Base-by-base conservation (phyloP, 1,139 yeast species). In the Fermentozyma sake region DNA sequence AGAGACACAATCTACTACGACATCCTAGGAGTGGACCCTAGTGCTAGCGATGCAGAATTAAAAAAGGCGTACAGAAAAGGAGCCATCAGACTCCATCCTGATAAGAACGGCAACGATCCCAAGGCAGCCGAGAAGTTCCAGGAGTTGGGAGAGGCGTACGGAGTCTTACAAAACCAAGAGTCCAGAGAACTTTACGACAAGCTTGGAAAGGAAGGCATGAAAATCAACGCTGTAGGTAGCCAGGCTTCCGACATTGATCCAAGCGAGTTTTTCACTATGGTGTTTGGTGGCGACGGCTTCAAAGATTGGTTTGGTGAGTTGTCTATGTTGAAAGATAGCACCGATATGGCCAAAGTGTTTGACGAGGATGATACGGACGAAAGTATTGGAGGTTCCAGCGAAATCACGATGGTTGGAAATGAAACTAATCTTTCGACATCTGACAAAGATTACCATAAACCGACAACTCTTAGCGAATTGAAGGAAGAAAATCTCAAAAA, bases 241-340 rank as follows among this genome's bases (percentile, higher is more conserved):
- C 52, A 37, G 3, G 44, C 41, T 3, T 47, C 42, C 5, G 50
- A 46, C 7, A 36, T 48, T 15, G 55, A 50, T 21, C 95, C 96
- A 0, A 69, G 79, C 25, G 96, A 87, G 51, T 79, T 76, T 44
- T 76, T 81, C 50, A 71, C 75, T 12, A 69, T 73, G 58, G 79
- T 81, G 16, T 81, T 81, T 52, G 93, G 93, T 31, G 93, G 93
- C 27, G 95, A 84, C 35, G 91, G 93, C 2, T 89, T 89, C 55
- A 75, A 71, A 26, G 83, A 80, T 32, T 81, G 87, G 81, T 79
- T 82, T 37, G 93, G 91, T 3, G 85, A 81, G 38, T 66, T 81
- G 37, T 68, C 79, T 5, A 61, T 80, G 54, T 54, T 81, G 37
- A 72, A 70, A 36, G 82, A 78, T 38, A 56, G 80, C 42, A 55